Evolutionary conservation across 2,329 filamentous ascomycete species (phyloP).

Genomic region (Botryotinia globosa): DNA sequence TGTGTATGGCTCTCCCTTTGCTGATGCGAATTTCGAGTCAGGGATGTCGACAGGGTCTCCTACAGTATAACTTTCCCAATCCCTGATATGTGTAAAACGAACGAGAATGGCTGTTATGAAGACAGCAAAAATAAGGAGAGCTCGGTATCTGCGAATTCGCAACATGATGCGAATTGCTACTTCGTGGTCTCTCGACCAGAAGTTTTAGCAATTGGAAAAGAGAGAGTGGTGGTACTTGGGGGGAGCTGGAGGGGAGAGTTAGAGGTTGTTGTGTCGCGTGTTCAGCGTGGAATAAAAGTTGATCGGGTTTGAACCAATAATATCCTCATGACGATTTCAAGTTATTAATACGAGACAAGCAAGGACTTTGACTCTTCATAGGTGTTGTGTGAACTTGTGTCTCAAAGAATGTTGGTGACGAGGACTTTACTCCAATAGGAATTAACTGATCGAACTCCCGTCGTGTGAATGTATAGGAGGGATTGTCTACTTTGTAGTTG

Average conservation of each 20-base stretch:
- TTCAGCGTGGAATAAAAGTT: conserved; percentile 11
- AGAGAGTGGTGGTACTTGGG: neutral
- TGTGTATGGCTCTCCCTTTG: neutral
- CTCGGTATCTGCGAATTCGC: conserved; percentile 59
- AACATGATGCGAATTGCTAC: conserved; percentile 45
- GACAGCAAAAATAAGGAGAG: conserved; percentile 44
- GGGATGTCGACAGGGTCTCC: conserved; percentile 17
- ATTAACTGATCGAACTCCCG: neutral
- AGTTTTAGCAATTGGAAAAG: neutral
- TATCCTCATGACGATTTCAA: conserved; percentile 14
- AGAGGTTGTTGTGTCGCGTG: conserved; percentile 8
- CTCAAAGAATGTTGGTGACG: neutral
- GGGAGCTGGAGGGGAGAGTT: too few species aligned
- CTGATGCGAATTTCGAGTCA: conserved; percentile 16
- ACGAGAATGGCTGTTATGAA: conserved; percentile 26
- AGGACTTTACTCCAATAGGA: neutral
- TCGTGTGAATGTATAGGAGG: neutral
- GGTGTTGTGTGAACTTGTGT: neutral
- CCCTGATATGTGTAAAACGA: conserved; percentile 24
- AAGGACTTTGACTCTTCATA: neutral
- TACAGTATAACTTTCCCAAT: conserved; percentile 25
- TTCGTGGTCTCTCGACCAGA: conserved; percentile 18
- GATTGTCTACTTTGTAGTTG: neutral
- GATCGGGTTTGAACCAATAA: neutral
- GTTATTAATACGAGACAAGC: neutral